phyloP scores from a whole-genome alignment of 805 yeast genomes.

The Wickerhamiella siamensis region DNA sequence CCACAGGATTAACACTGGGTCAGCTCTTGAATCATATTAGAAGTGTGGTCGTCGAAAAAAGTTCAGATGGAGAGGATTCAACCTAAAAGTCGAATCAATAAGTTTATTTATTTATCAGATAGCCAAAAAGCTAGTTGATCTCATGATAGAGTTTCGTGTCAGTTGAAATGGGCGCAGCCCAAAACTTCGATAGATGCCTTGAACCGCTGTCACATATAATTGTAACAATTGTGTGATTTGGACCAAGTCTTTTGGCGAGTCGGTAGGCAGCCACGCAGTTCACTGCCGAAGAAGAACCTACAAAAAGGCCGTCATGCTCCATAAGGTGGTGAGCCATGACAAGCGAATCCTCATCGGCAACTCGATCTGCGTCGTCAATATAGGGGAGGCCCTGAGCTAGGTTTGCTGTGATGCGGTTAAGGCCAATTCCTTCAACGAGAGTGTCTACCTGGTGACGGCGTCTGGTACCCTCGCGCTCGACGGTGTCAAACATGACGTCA shows the following conservation, averaged over 20 bases:
- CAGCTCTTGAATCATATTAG: too few species aligned
- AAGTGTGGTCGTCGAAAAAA: too few species aligned
- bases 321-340: constrained; percentile 78
- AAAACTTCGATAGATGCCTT: constrained; percentile 81
- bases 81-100: too few species aligned
- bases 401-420: constrained; percentile 74
- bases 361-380: constrained; percentile 69
- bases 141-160: too few species aligned
- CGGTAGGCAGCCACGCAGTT: constrained; percentile 81
- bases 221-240: constrained; percentile 62
- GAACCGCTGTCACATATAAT: constrained; percentile 88
- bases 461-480: constrained; percentile 84
- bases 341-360: constrained; percentile 65
- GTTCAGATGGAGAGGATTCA: too few species aligned
- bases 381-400: constrained; percentile 53
- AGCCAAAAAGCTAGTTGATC: too few species aligned
- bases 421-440: constrained; percentile 82
- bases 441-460: constrained; percentile 96
- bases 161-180: too few species aligned
- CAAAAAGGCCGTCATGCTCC: constrained; percentile 73
- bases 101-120: too few species aligned
- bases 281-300: constrained; percentile 88
- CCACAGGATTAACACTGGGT: too few species aligned
- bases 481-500: constrained; percentile 88
- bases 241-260: constrained; percentile 35